Evolutionary conservation across 1,139 yeast species (phyloP), one percentile per base, ranked within the genome.

Genomic region (Pneumocystis sp.): DNA sequence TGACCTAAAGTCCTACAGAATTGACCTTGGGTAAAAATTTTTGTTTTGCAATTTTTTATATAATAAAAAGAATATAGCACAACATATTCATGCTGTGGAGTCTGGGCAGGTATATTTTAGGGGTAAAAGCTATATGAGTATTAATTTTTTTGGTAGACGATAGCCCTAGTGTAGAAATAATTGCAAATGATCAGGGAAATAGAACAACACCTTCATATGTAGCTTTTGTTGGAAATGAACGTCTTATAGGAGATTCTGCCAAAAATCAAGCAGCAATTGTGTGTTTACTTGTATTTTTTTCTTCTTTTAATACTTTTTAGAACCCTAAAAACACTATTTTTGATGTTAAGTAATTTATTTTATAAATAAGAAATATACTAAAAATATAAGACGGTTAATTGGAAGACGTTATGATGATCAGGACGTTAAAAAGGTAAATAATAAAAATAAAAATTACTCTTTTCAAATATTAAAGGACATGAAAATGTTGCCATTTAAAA

Each of bases 181-280:
- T 90, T 81, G 96, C 96, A 80, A 90, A 90, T 84, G 97, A 90
- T 81, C 96, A 90, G 85, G 97, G 97, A 86, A 89, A 89, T 91
- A 89, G 97, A 84, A 95, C 89, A 77, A 90, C 97, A 75, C 97
- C 97, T 77, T 90, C 96, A 72, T 90, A 89, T 84, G 96, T 90
- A 78, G 97, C 96, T 74, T 90, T 90, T 89, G 89, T 95, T 76
- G 86, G 87, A 78, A 91, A 88, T 82, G 97, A 90, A 84, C 88
- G 97, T 85, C 85, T 91, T 78, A 89, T 91, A 76, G 97, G 97
- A 84, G 97, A 91, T 81, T 96, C 96, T 77, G 97, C 97, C 78
- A 90, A 90, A 89, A 90, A 90, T 82, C 97, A 90, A 83, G 96
- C 96, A 78, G 96, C 96, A 78, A 82, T 89, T 80, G 64, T 57